Base-by-base conservation (phyloP, 2,329 filamentous ascomycete species). In the Hysterium pulicare region DNA sequence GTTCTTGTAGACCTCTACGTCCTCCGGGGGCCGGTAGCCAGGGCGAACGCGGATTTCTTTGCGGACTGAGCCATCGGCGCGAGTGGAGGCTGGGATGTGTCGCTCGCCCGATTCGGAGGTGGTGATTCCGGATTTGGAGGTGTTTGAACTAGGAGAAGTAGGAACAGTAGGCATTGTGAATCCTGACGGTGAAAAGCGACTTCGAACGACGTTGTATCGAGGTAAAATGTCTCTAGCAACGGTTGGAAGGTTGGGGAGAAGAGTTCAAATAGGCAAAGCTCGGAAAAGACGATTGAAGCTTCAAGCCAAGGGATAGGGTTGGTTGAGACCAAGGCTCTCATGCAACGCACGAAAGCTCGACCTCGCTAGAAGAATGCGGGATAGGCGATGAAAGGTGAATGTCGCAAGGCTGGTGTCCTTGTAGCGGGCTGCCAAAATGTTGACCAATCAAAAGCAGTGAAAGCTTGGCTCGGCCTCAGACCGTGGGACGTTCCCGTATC, bases 1-100 rank as follows among this genome's bases (percentile, higher is more conserved):
- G 68, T 95, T 96, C 73, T 90, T 94, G 78, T 98, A 98, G 34
- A 95, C 76, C 62, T 96, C 90, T 50, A 97, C 85, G 68, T 98
- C 93, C 71, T 98, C 93, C 1, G 90, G 89, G 1, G 93, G 94
- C 24, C 84, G 83, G 70, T 96, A 98, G 41, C 93, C 94, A 0
- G 93, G 91, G 22, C 89, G 83, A 47, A 98, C 89, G 61, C 88
- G 88, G 63, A 97, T 97, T 59, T 95, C 91, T 62, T 87, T 94
- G 43, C 93, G 83, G n/a, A 87, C 87, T 38, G 86, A 89, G 44
- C 93, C 93, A 63, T 98, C 93, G 19, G 93, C 72, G 41, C 94
- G 86, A 33, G 82, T 74, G 1, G 91, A 97, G 33, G 90, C 81
- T 20, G 93, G 93, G 44, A 98, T 97, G 56, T 90, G 84, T 33